A percentile compares a stretch with the other conserved stretches of the same genome.
Conservation (phyloP, 2,329 filamentous ascomycete genomes). For the Hirsutella rhossiliensis region DNA sequence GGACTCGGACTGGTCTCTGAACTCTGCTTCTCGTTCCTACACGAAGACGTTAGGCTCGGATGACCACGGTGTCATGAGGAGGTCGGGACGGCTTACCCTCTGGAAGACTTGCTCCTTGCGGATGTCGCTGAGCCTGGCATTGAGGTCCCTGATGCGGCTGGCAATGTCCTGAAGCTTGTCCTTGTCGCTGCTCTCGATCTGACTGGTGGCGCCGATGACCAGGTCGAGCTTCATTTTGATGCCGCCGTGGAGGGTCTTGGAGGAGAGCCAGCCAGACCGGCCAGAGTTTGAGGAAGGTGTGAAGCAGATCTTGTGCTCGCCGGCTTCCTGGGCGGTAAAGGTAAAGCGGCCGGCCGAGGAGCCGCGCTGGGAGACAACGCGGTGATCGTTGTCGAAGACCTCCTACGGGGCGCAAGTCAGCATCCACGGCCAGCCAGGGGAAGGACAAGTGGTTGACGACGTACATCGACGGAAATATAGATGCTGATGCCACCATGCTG, state of each 20-base stretch:
- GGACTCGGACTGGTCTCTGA: conserved; percentile 90
- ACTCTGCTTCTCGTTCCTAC: conserved; percentile 93
- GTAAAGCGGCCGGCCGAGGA: conserved; percentile 72
- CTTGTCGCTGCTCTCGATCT: conserved; percentile 91
- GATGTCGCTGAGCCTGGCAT: conserved; percentile 76
- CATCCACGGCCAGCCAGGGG: not conserved
- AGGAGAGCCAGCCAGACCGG: conserved; percentile 59
- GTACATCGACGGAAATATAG: conserved; percentile 79
- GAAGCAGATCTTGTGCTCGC: conserved; percentile 94
- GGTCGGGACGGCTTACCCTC: conserved; percentile 43
- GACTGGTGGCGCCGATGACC: conserved; percentile 85
- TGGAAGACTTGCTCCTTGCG: conserved; percentile 94
- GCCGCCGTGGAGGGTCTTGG: conserved; percentile 53
- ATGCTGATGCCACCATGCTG: conserved; percentile 68
- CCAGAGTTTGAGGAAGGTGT: conserved; percentile 65
- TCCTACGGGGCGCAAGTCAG: conserved; percentile 40
- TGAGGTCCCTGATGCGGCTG: conserved; percentile 79
- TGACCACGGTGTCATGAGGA: not conserved
- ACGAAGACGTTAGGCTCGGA: not conserved
- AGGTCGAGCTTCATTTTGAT: conserved; percentile 81
- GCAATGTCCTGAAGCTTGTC: conserved; percentile 83
- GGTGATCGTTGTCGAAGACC: conserved; percentile 95
- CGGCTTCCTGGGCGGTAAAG: conserved; percentile 88
- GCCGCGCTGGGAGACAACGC: conserved; percentile 80
- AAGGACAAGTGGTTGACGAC: conserved; percentile 11